phyloP scores from a whole-genome alignment of 2,329 filamentous ascomycete species.

The Colletotrichum karsti region DNA sequence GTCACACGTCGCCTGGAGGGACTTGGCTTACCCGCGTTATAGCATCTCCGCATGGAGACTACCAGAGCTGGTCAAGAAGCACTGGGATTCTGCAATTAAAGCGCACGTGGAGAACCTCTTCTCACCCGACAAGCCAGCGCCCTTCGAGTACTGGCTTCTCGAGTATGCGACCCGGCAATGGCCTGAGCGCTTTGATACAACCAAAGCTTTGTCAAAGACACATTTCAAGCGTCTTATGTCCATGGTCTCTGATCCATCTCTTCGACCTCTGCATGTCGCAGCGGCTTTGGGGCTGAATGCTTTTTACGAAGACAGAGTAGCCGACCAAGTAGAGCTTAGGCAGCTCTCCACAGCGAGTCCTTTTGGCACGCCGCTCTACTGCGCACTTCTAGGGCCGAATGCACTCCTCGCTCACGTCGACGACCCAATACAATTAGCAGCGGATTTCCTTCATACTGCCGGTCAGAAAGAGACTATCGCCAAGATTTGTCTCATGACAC shows the following conservation, averaged over 20 bases:
- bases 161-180: constrained; percentile 42
- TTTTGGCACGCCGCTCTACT: constrained; percentile 42
- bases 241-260: constrained; percentile 35
- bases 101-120: constrained; percentile 40
- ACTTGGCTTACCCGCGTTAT: background rate
- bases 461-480: constrained; percentile 35
- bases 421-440: background rate
- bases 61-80: constrained; percentile 34
- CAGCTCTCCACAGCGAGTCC: constrained; percentile 31
- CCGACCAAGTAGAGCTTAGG: constrained; percentile 8
- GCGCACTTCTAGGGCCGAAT: constrained; percentile 41
- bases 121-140: constrained; percentile 32
- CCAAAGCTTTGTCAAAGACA: constrained; percentile 31
- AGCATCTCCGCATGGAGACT: constrained; percentile 24
- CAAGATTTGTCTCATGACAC: too few relatives aligned
- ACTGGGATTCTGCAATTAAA: constrained; percentile 36
- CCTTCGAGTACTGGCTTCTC: constrained; percentile 46
- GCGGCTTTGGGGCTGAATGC: constrained; percentile 41
- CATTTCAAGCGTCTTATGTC: constrained; percentile 39
- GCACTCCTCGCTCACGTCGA: constrained; percentile 33
- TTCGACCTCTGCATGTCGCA: constrained; percentile 44
- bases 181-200: constrained; percentile 33
- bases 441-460: background rate
- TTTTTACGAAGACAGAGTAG: constrained; percentile 35
- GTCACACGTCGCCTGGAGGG: background rate